These are phyloP conservation scores for Amphibolis antarctica DNA, from an alignment of 106 monocot species.

Conservation along the genomic window DNA sequence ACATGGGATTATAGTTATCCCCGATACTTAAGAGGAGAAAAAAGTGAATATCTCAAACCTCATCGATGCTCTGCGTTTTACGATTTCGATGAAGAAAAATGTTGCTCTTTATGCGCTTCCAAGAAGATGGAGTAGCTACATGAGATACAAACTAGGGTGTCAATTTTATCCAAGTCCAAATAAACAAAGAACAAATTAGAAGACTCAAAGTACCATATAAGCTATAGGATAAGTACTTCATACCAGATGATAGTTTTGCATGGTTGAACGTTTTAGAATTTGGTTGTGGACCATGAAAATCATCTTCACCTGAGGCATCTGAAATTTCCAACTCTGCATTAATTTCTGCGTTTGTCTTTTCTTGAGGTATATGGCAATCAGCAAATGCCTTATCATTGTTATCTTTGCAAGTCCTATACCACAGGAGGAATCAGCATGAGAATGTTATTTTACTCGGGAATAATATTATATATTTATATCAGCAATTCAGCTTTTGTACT, in stretches of 20 bases:
- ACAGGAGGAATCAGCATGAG: not conserved
- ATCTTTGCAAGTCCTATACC: constrained; percentile 84
- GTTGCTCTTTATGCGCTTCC: constrained; percentile 54
- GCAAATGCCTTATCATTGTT: constrained; percentile 71
- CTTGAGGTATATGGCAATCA: constrained; percentile 84
- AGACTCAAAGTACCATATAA: not conserved
- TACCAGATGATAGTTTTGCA: constrained; percentile 34
- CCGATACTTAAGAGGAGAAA: not conserved
- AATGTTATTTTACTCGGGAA: not conserved
- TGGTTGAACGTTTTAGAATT: constrained; percentile 13
- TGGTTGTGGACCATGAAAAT: constrained; percentile 8
- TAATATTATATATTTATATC: not conserved
- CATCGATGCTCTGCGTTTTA: constrained; percentile 76
- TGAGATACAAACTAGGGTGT: constrained; percentile 6
- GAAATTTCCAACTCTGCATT: constrained; percentile 79
- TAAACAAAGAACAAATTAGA: not conserved
- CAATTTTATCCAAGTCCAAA: not conserved
- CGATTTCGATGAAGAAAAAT: constrained; percentile 73
- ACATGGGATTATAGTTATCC: too few relatives aligned
- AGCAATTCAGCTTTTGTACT: not conserved
- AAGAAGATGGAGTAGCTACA: constrained; percentile 39
- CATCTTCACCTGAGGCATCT: constrained; percentile 62
- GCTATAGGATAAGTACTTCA: constrained; percentile 1
- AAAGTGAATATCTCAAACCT: constrained; percentile 35
- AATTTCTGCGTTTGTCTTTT: constrained; percentile 82